Conservation (phyloP, 73 alveolate genomes). For the Uronychia setigera region DNA sequence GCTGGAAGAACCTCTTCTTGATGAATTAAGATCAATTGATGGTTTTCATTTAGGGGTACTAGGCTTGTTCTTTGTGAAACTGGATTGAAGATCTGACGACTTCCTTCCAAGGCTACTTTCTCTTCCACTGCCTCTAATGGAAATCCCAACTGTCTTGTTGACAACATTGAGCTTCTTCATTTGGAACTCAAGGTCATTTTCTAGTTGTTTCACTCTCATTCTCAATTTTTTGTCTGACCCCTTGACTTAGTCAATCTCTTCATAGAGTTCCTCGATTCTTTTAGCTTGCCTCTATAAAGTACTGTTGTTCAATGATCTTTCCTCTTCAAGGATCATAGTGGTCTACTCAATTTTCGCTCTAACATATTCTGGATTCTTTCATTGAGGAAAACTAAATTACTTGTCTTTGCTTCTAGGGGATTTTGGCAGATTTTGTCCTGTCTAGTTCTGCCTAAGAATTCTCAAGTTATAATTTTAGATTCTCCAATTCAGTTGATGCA, state of each 20-base stretch:
- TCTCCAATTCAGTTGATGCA: background rate
- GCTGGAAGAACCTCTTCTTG: too few species aligned
- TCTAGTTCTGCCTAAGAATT: background rate
- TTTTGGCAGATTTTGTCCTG: background rate
- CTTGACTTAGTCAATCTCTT: constrained; percentile 18
- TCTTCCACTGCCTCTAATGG: background rate
- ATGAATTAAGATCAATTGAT: background rate
- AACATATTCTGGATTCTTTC: background rate
- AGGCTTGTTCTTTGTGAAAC: too few species aligned
- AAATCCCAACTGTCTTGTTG: background rate
- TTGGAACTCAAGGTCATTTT: constrained; percentile 53
- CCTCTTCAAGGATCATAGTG: background rate
- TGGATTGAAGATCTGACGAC: too few species aligned
- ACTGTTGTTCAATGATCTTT: background rate
- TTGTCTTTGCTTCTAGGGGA: background rate
- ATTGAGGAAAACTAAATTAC: background rate
- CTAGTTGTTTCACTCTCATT: constrained; percentile 49
- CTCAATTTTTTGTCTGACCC: constrained; percentile 32
- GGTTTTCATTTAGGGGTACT: background rate
- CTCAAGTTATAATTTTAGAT: background rate
- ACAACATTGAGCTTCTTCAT: constrained; percentile 30
- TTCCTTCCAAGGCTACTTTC: background rate
- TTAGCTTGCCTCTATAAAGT: constrained; percentile 6
- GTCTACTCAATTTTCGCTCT: background rate
- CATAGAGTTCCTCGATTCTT: constrained; percentile 27